Base-by-base conservation (phyloP, 805 yeast genomes). In the Ogataea thermomethanolica region DNA sequence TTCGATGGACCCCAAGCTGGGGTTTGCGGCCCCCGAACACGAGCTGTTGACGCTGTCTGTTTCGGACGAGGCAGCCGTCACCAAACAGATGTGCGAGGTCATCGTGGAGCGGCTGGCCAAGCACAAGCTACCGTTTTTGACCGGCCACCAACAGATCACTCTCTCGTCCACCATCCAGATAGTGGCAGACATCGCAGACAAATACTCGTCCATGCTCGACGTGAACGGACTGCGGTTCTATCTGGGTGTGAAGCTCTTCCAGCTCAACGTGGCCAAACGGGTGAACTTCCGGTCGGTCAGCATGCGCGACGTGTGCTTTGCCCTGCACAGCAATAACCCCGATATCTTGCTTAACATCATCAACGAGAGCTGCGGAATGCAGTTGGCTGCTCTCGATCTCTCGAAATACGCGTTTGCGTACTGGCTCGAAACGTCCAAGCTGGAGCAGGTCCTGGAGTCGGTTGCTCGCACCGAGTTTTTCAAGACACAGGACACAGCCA, bases 141-240 rank as follows among this genome's bases (percentile, higher is more conserved):
- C 96, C 0, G 78, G 96, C 44, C 97, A 90, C 63, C 96, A 90
- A 59, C 98, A 90, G 55, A 79, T 82, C 22, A 88, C 96, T 0
- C 69, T 90, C 21, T 70, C 82, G 1, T 77, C 85, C 11, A 78
- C 87, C 2, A 69, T 87, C 5, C 80, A 76, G 34, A 81, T 89
- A 2, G 65, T 85, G 20, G 67, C 71, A 17, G 78, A 76, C 12
- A 71, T 86, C 4, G 69, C 71, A 10, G 67, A 69, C 36, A 70
- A 68, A 30, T 57, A 59, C 32, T 68, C 66, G 27, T 53, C 61
- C 9, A 51, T 71, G 7, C 55, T 80, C 20, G 91, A 83, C 55
- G 62, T 64, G 28, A 82, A 83, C 59, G 96, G 95, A 0, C 55
- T 80, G 7, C 66, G 88, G 39, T 91, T 81, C 53, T 70, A 79